Conservation (phyloP, 2,329 filamentous ascomycete genomes). For the Verticillium klebahnii region DNA sequence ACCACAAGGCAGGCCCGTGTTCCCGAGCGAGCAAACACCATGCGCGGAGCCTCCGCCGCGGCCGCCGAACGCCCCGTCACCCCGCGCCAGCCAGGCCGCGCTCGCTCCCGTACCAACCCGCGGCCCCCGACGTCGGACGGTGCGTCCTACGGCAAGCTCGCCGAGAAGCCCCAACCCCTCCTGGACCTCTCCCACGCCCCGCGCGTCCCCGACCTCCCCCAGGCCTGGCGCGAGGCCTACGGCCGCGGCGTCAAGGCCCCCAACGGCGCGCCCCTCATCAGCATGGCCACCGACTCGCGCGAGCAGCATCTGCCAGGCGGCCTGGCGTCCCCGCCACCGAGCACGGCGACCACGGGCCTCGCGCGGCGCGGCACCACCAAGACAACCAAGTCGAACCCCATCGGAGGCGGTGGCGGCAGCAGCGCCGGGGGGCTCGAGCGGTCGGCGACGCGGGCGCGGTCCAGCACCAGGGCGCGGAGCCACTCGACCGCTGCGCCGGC, state of each 20-base stretch:
- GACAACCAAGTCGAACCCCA: slow-evolving; percentile 1
- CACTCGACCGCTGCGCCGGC: slow-evolving; percentile 7
- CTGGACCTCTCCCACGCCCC: slow-evolving; percentile 60
- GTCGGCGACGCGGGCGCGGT: neutral
- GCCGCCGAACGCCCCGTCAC: neutral
- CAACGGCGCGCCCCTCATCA: slow-evolving; percentile 39
- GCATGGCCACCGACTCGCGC: slow-evolving; percentile 32
- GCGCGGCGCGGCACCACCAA: slow-evolving; percentile 2
- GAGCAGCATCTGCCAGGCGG: neutral
- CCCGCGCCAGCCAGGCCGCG: slow-evolving; percentile 5
- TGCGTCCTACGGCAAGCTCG: slow-evolving; percentile 17
- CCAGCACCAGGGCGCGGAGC: slow-evolving; percentile 5
- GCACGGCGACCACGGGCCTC: neutral
- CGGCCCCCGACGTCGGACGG: slow-evolving; percentile 12
- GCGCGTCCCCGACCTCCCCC: slow-evolving; percentile 58
- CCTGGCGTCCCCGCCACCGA: neutral
- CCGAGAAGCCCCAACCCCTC: slow-evolving; percentile 51
- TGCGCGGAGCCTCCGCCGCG: slow-evolving; percentile 10
- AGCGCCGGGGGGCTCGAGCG: neutral
- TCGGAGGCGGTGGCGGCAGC: neutral
- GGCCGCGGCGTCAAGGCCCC: slow-evolving; percentile 41
- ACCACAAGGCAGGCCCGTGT: slow-evolving; percentile 5
- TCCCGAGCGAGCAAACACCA: slow-evolving; percentile 3
- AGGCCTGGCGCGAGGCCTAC: slow-evolving; percentile 48
- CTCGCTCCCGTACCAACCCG: slow-evolving; percentile 21